Base-by-base conservation (phyloP, 2,329 filamentous ascomycete genomes). In the Claviceps fusiformis region DNA sequence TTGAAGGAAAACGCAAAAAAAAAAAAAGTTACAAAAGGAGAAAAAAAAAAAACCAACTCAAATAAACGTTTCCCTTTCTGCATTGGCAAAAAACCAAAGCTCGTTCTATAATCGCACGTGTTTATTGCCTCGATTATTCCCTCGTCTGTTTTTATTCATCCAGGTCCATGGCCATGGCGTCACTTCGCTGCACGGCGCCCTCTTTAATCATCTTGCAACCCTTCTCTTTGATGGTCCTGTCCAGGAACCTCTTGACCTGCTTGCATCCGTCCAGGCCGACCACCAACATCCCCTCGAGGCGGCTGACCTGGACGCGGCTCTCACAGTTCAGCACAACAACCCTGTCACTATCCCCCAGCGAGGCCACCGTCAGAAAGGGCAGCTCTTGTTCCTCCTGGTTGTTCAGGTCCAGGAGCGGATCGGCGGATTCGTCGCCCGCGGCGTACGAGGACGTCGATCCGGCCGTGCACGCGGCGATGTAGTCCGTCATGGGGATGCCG, bases 401-500 rank as follows among this genome's bases (percentile, higher is more conserved):
- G 67, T 92, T 95, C 35, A 95, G 71, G 69, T 95, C 89, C 54
- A 95, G 75, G 56, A 95, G 69, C 3, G 89, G 89, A 63, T 95
- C 89, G 11, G 86, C 86, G 3, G 67, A 68, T 57, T 87, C 86
- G 64, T 87, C 84, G 55, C 80, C 81, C 1, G 76, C 75, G 0
- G 80, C 75, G 61, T 86, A 80, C 0, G 82, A 79, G 0, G 83
- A 83, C 0, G 86, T 89, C 15, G 85, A 87, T 4, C 91, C 93
- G 0, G 89, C 87, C 0, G 91, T 95, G 71, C 89, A 95, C 6
- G 91, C 89, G 27, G 85, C 83, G 3, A 97, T 80, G 67, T 96
- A 95, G 66, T 95, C 89, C 3, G 84, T 83, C 91, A 97, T 96
- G 29, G 93, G 93, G 24, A 98, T 86, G 53, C 93, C 93, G 0